Evolutionary conservation across 305 asterid species (phyloP), one percentile per base, ranked within the genome.

Genomic region (Nicotiana rustica): DNA sequence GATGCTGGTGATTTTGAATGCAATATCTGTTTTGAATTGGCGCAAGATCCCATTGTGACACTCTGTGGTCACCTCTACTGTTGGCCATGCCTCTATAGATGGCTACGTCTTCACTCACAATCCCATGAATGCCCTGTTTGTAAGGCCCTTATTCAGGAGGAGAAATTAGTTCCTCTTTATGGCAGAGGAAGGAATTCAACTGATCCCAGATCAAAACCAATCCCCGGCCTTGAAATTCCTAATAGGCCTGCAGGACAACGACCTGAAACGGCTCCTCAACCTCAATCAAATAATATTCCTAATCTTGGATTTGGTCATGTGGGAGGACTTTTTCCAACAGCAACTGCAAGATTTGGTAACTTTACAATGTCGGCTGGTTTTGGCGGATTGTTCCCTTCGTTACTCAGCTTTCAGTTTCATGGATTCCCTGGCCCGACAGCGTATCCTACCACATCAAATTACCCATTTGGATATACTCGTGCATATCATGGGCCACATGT

Each of bases 21-120:
- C 84, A 91, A 92, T 78, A 92, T 93, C 65, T 93, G 98, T 85
- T 89, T 93, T 79, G 97, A 93, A 6, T 80, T 92, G 84, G 92
- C 98, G 17, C 93, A 87, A 81, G 97, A 92, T 69, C 98, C 95
- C 0, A 89, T 93, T 1, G 87, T 91, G 64, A 93, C 95, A 0
- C 94, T 89, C 31, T 93, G 98, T 60, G 95, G 98, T 78, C 97
- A 93, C 89, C 92, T 92, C 69, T 93, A 86, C 71, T 93, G 97
- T 79, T 93, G 95, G 97, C 93, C 97, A 25, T 93, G 98, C 82
- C 91, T 93, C 19, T 93, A 85, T 82, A 90, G 83, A 84, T 93
- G 98, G 98, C 83, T 93, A 21, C 89, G 83, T 15, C 89, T 86
- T 70, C 98, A 93, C 81, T 92, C 97, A 0, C 91, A 82, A 62